Conservation (phyloP, 805 yeast genomes). For the Kodamaea sagamina region DNA sequence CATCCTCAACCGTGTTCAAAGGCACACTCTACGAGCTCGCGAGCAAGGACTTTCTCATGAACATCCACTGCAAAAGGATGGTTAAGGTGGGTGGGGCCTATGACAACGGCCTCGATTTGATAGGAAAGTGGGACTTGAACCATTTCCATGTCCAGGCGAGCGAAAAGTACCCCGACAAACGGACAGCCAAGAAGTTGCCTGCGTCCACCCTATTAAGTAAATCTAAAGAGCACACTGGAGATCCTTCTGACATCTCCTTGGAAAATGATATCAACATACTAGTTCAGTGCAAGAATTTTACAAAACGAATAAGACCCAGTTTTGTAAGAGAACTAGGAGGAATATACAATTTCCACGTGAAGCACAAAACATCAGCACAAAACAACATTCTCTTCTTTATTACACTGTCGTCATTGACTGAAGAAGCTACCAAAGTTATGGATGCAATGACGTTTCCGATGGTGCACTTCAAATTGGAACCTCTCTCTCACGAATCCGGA, state of each 20-base stretch:
- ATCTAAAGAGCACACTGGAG: conserved; percentile 20
- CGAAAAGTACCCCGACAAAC: conserved; percentile 2
- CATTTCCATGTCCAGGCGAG: conserved; percentile 18
- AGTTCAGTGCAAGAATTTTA: conserved; percentile 59
- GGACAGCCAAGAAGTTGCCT: conserved; percentile 8
- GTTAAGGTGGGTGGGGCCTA: conserved; percentile 55
- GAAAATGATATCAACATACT: conserved; percentile 39
- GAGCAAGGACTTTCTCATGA: conserved; percentile 40
- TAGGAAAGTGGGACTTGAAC: conserved; percentile 52
- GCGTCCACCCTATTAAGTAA: conserved; percentile 20
- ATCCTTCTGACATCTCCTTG: conserved; percentile 21
- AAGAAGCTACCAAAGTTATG: conserved; percentile 47
- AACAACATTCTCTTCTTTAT: conserved; percentile 43
- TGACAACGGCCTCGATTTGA: conserved; percentile 58
- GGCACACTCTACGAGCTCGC: conserved; percentile 60
- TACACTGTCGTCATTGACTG: conserved; percentile 48
- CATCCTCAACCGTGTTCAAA: conserved; percentile 46
- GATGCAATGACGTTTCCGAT: conserved; percentile 49
- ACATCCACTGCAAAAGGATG: conserved; percentile 39
- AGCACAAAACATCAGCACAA: conserved; percentile 16
- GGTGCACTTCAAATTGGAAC: conserved; percentile 42
- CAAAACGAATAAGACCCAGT: conserved; percentile 45
- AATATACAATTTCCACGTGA: conserved; percentile 43
- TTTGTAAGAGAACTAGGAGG: conserved; percentile 57
- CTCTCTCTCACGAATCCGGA: conserved; percentile 24